Evolutionary conservation across 805 yeast genomes (phyloP).

Genomic region (Tetrapisispora namnaoensis): DNA sequence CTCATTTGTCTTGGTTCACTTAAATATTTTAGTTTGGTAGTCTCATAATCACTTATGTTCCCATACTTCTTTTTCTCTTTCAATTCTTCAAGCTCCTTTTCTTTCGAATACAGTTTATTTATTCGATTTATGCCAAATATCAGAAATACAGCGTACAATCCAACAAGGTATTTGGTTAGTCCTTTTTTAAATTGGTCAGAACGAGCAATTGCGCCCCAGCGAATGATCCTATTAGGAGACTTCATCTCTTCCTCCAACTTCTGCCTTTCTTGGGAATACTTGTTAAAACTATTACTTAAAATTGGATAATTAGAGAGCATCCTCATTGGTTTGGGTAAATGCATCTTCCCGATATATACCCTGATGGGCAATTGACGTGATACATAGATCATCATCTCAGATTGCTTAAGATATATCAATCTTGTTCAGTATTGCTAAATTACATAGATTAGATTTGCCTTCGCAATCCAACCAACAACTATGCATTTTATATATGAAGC

Average conservation of each 20-base stretch:
- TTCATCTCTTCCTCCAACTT: slow-evolving; percentile 28
- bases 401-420: no score
- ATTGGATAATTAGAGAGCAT: neutral
- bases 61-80: slow-evolving; percentile 31
- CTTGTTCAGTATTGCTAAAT: no score
- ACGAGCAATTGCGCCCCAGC: slow-evolving; percentile 46
- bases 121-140: slow-evolving; percentile 55
- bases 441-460: no score
- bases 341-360: no score
- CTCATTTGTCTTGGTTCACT: slow-evolving; percentile 41
- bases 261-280: slow-evolving; percentile 27
- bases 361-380: no score
- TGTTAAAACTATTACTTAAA: slow-evolving; percentile 14
- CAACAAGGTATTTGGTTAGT: slow-evolving; percentile 53
- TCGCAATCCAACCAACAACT: no score
- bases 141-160: slow-evolving; percentile 47
- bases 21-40: slow-evolving; percentile 49
- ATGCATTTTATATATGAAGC: no score
- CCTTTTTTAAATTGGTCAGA: slow-evolving; percentile 50
- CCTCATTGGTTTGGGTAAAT: neutral
- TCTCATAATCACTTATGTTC: slow-evolving; percentile 48
- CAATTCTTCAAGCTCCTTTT: slow-evolving; percentile 44
- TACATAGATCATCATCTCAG: no score
- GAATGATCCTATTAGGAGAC: slow-evolving; percentile 30
- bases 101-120: slow-evolving; percentile 56